A percentile compares a stretch with the other conserved stretches of the same genome.
phyloP scores from a whole-genome alignment of 2,329 filamentous ascomycete species.

The Fusarium sp. region DNA sequence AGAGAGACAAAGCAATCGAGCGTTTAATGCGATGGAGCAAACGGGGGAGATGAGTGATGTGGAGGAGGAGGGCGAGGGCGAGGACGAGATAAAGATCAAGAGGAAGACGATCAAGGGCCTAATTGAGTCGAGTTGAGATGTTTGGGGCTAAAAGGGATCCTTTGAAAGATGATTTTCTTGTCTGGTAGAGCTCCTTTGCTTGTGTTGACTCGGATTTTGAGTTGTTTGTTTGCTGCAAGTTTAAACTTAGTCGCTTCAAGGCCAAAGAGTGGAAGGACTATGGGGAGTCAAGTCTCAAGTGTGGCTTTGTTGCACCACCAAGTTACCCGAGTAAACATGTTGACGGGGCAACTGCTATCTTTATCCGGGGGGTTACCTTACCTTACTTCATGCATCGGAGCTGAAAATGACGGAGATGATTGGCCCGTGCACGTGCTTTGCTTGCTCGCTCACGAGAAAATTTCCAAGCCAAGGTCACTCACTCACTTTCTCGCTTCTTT shows the following conservation, averaged over 20 bases:
- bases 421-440: conserved; percentile 38
- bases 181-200: neutral
- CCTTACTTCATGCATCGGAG: conserved; percentile 13
- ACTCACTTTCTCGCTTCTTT: conserved; percentile 6
- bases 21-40: conserved; percentile 29
- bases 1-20: conserved; percentile 11
- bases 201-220: conserved; percentile 6
- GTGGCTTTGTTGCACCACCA: conserved; percentile 42
- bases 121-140: conserved; percentile 11
- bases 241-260: conserved; percentile 22
- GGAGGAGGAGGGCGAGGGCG: neutral
- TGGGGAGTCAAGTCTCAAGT: conserved; percentile 40
- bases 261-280: conserved; percentile 34
- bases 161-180: conserved; percentile 6
- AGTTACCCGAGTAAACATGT: conserved; percentile 48
- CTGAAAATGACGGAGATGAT: conserved; percentile 25
- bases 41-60: conserved; percentile 8
- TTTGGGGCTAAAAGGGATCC: conserved; percentile 9
- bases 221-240: conserved; percentile 36
- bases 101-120: neutral
- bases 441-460: conserved; percentile 28
- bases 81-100: conserved; percentile 10
- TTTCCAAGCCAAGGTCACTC: conserved; percentile 15
- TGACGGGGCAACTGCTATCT: conserved; percentile 49
- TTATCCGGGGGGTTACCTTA: conserved; percentile 5